These are phyloP conservation scores for Saccharomycopsis olivae DNA, from an alignment of 805 yeast species.

Conservation along the genomic window DNA sequence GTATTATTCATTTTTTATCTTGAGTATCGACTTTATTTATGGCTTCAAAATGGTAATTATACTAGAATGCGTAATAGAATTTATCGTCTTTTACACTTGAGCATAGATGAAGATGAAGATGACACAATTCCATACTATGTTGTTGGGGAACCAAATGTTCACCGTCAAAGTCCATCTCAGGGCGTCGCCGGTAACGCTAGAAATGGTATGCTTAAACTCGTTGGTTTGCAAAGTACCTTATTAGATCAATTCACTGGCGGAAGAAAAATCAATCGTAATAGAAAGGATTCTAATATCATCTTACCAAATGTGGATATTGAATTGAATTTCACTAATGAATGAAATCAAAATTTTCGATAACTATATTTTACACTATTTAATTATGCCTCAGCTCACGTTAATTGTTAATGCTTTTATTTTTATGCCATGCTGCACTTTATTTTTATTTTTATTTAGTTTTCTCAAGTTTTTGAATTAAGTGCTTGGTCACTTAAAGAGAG, in stretches of 20 bases:
- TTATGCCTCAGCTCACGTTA: no score
- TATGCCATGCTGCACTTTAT: no score
- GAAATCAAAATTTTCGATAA: not conserved
- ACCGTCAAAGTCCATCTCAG: slow-evolving; percentile 2
- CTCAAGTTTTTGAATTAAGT: no score
- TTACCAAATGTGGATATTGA: slow-evolving; percentile 19
- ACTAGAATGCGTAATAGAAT: slow-evolving; percentile 9
- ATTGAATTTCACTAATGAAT: slow-evolving; percentile 11
- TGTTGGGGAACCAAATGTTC: slow-evolving; percentile 1
- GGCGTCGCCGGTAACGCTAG: not conserved
- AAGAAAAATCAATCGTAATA: slow-evolving; percentile 12
- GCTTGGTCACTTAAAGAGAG: no score
- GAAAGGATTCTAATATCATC: slow-evolving; percentile 18
- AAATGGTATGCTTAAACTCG: slow-evolving; percentile 16
- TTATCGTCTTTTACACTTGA: not conserved
- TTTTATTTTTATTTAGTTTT: no score
- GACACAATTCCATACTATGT: slow-evolving; percentile 2
- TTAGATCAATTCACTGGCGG: slow-evolving; percentile 15
- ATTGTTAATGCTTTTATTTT: no score
- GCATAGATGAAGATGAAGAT: slow-evolving; percentile 1
- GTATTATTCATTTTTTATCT: slow-evolving; percentile 37
- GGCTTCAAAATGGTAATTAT: slow-evolving; percentile 26
- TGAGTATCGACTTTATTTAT: slow-evolving; percentile 37
- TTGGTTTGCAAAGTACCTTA: slow-evolving; percentile 12
- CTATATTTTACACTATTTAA: no score